Evolutionary conservation across 495 filamentous ascomycete genomes (phyloP).

Genomic region (Aspergillus wentii): DNA sequence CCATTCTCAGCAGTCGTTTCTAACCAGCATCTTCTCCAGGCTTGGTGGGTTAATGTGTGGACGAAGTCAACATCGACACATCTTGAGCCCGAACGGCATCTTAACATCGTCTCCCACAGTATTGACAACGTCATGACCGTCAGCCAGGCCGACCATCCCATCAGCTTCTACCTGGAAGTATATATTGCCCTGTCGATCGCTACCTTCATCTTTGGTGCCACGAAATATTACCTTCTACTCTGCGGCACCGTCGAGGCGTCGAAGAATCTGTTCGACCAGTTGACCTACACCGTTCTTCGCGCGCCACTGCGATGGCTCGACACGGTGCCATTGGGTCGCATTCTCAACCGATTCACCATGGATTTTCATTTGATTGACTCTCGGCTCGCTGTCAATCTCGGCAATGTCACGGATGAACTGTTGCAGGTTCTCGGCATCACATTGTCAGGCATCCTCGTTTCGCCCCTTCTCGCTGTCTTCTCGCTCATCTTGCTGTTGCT

Average conservation of each 20-base stretch:
- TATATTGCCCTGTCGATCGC: slow-evolving; percentile 59
- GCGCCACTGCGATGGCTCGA: slow-evolving; percentile 75
- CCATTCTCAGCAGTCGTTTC: neutral
- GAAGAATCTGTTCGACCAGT: slow-evolving; percentile 55
- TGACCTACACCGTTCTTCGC: slow-evolving; percentile 61
- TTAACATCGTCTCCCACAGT: neutral
- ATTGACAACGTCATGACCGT: slow-evolving; percentile 1
- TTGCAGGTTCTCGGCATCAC: slow-evolving; percentile 27
- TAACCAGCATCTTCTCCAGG: slow-evolving; percentile 29
- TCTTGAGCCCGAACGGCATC: slow-evolving; percentile 1
- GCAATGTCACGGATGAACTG: slow-evolving; percentile 46
- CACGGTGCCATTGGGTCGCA: slow-evolving; percentile 71
- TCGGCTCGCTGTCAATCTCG: slow-evolving; percentile 54
- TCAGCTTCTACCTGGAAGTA: slow-evolving; percentile 61
- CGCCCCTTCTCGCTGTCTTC: slow-evolving; percentile 25
- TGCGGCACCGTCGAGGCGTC: slow-evolving; percentile 52
- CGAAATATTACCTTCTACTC: slow-evolving; percentile 56
- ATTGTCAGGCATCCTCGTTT: slow-evolving; percentile 27
- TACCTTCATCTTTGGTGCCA: slow-evolving; percentile 50
- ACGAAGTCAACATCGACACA: slow-evolving; percentile 45
- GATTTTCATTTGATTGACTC: slow-evolving; percentile 73
- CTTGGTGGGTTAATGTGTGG: slow-evolving; percentile 67
- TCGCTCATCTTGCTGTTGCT: slow-evolving; percentile 26
- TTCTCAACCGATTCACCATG: slow-evolving; percentile 75
- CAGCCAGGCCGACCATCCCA: slow-evolving; percentile 18